These are phyloP conservation scores for Elongisporangium undulatum DNA, from an alignment of 352 stramenopile species.

Conservation along the genomic window DNA sequence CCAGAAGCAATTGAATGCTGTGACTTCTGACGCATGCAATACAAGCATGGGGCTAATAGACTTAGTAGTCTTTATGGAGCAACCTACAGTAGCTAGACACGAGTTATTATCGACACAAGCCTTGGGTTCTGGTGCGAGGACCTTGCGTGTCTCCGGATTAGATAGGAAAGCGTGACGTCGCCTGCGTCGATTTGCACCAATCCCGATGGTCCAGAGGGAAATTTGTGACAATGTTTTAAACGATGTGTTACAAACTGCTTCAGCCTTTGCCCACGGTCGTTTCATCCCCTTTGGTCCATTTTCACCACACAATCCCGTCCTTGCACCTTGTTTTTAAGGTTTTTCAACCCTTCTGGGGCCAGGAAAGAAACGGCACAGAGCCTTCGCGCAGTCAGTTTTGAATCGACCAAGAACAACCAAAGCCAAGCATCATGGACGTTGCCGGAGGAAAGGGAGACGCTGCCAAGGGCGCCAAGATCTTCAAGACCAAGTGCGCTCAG, in stretches of 20 bases:
- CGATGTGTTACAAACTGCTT: conserved; percentile 1
- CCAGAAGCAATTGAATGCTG: no score
- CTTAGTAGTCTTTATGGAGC: no score
- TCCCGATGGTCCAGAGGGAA: not conserved
- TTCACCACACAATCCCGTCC: conserved; percentile 2
- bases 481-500: conserved; percentile 97
- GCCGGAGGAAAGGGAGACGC: conserved; percentile 64
- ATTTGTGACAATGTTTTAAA: conserved; percentile 1
- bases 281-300: conserved; percentile 1
- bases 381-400: conserved; percentile 28
- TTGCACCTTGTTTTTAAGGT: conserved; percentile 4
- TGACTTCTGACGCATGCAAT: not conserved
- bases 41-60: no score
- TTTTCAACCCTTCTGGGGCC: not conserved
- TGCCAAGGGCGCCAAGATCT: conserved; percentile 92
- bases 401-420: conserved; percentile 37
- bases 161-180: not conserved
- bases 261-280: not conserved
- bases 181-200: not conserved
- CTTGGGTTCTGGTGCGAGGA: not conserved
- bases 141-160: not conserved
- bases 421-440: conserved; percentile 37
- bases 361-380: conserved; percentile 3
- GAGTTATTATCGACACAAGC: no score
- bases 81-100: no score